Percentiles rank a stretch among this genome's conserved stretches.
These are phyloP conservation scores for Caryopteris hybrid DNA, from an alignment of 305 asterid species.

Conservation along the genomic window DNA sequence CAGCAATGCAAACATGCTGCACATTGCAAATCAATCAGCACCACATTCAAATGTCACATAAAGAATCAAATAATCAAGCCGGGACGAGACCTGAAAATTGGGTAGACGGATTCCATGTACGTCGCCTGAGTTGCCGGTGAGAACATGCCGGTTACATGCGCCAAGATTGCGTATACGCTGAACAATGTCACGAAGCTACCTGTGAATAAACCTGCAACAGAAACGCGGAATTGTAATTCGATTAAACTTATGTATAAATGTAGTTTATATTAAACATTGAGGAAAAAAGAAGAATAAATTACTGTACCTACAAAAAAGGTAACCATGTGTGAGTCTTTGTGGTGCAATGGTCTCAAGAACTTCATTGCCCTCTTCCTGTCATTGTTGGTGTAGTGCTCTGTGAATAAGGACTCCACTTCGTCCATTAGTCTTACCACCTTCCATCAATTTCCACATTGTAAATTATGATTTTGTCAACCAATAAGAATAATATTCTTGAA, in stretches of 20 bases:
- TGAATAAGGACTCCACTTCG: slow-evolving; percentile 90
- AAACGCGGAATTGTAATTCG: neutral
- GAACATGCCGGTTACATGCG: slow-evolving; percentile 79
- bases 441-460: slow-evolving; percentile 1
- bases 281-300: too few species aligned
- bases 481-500: too few species aligned
- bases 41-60: neutral
- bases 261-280: too few species aligned
- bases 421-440: slow-evolving; percentile 89
- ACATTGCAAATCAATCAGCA: neutral
- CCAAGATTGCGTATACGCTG: slow-evolving; percentile 67
- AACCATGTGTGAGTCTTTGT: slow-evolving; percentile 78
- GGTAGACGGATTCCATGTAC: slow-evolving; percentile 81
- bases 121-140: slow-evolving; percentile 43
- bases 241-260: too few species aligned
- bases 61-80: neutral
- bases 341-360: slow-evolving; percentile 69
- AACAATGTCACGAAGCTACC: slow-evolving; percentile 82
- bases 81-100: slow-evolving; percentile 58
- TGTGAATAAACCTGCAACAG: slow-evolving; percentile 75
- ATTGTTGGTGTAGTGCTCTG: slow-evolving; percentile 77
- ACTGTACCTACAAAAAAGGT: slow-evolving; percentile 78
- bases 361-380: slow-evolving; percentile 93
- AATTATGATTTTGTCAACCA: too few species aligned
- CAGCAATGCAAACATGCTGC: slow-evolving; percentile 94